phyloP scores from a whole-genome alignment of 495 filamentous ascomycete genomes.

The Penicillium lividum region DNA sequence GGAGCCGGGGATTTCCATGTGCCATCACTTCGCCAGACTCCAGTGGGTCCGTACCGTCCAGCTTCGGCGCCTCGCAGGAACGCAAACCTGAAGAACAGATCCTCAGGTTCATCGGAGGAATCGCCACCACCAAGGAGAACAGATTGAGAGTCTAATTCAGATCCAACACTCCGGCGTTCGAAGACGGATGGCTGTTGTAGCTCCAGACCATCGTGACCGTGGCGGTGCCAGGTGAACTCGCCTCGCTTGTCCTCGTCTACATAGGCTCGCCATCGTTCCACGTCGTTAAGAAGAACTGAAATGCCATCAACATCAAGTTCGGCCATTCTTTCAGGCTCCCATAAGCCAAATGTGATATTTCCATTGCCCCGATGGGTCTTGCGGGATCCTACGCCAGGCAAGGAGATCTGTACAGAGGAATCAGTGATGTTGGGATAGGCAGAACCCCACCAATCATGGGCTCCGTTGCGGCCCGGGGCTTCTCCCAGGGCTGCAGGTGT shows the following conservation, averaged over 20 bases:
- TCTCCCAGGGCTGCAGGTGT: slow-evolving; percentile 67
- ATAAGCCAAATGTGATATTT: slow-evolving; percentile 61
- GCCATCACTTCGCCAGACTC: slow-evolving; percentile 69
- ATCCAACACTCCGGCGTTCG: slow-evolving; percentile 19
- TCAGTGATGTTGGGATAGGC: slow-evolving; percentile 63
- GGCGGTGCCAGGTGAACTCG: slow-evolving; percentile 50
- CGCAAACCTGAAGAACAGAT: slow-evolving; percentile 83
- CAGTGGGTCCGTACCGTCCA: slow-evolving; percentile 79
- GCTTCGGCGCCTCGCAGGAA: slow-evolving; percentile 69
- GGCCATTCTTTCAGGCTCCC: slow-evolving; percentile 43
- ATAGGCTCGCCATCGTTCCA: slow-evolving; percentile 76
- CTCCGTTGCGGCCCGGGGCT: slow-evolving; percentile 33
- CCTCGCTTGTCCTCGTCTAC: slow-evolving; percentile 47
- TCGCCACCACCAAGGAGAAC: slow-evolving; percentile 39
- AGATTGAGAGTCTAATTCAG: slow-evolving; percentile 21
- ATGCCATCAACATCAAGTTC: slow-evolving; percentile 80
- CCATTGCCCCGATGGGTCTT: slow-evolving; percentile 41
- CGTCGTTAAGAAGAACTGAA: slow-evolving; percentile 90
- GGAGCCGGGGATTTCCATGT: slow-evolving; percentile 58
- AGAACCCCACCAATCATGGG: slow-evolving; percentile 59
- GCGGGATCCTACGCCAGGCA: slow-evolving; percentile 32
- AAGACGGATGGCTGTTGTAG: slow-evolving; percentile 27
- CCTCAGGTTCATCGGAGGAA: slow-evolving; percentile 40
- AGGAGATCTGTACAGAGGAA: slow-evolving; percentile 52
- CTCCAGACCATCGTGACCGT: slow-evolving; percentile 45